phyloP scores from a whole-genome alignment of 805 yeast species.

The Zygoascus ofunaensis region DNA sequence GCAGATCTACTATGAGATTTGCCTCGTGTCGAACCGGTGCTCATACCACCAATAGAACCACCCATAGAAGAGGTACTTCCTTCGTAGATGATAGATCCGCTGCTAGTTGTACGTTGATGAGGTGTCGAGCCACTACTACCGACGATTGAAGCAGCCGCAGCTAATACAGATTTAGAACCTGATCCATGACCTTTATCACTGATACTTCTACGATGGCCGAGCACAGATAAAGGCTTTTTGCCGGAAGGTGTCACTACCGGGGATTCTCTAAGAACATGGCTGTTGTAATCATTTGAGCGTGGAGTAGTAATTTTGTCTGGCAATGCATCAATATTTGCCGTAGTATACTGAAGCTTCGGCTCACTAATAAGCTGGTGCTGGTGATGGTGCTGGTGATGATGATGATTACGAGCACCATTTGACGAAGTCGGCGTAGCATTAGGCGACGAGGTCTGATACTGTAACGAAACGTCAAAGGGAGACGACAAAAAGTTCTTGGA shows the following conservation, averaged over 20 bases:
- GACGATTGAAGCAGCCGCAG: slow-evolving; percentile 2
- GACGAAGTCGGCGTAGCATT: not conserved
- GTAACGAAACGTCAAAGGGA: not conserved
- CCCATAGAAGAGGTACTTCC: not conserved
- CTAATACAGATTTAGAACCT: no score
- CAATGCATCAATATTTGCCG: not conserved
- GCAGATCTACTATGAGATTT: slow-evolving; percentile 4
- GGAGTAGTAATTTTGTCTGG: not conserved
- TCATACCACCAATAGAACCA: not conserved
- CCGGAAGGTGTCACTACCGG: slow-evolving; percentile 1
- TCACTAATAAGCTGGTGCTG: not conserved
- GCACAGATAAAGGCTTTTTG: not conserved
- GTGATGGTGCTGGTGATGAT: no score
- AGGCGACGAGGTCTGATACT: not conserved
- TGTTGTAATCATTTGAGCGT: not conserved
- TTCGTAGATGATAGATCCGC: not conserved
- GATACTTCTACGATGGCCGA: slow-evolving; percentile 8
- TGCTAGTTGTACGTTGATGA: not conserved
- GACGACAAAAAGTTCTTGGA: not conserved
- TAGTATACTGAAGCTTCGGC: not conserved
- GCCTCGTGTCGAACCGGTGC: not conserved
- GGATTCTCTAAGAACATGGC: not conserved
- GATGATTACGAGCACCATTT: not conserved
- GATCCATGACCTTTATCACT: slow-evolving; percentile 9
- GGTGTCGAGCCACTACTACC: not conserved